Evolutionary conservation across 345 rosid genomes (phyloP), one percentile per base, ranked within the genome.

Genomic region (Rhizophora apiculata): DNA sequence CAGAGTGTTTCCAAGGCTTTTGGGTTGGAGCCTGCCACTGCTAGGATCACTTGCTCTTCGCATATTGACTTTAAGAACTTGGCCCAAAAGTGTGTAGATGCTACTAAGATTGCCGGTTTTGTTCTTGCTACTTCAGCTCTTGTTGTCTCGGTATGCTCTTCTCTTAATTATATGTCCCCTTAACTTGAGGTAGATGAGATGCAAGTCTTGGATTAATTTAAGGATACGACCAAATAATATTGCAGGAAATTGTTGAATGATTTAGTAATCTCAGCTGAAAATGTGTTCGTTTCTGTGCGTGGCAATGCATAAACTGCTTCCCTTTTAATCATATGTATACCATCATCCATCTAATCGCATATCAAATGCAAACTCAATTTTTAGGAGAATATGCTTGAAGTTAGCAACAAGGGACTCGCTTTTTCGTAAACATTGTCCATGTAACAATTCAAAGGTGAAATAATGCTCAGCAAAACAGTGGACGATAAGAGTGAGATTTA

Each of bases 71-170:
- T 87, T 43, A 87, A 89, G 75, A 95, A 88, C 72, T 77, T 94
- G 62, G 85, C 96, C 66, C 85, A 72, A 19, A 91, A 89, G 83
- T 89, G 83, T 69, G 65, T 74, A 5, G 97, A 89, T 72, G 95
- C 88, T 55, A 72, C 88, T 74, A 91, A 90, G 85, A 69, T 94
- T 2, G 92, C 93, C 57, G 93, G 96, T 27, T 88, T 91, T 55
- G 92, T 96, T 62, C 96, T 94, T 22, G 98, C 98, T 24, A 88
- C 98, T 37, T 94, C 97, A 16, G 98, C 98, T 53, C 93, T 94
- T 56, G 90, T 94, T n/a, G 95, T 72, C 80, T 91, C 98, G 83
- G 97, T 93, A 82, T 60, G 71, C 21, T 21, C 36, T 19, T 48
- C 19, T 36, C 1, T 46, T 24, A n/a, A 20, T 69, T 61, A 26